These are phyloP conservation scores for Dendrocalamus sinicus DNA, from an alignment of 176 grass and related monocot species.

Conservation along the genomic window DNA sequence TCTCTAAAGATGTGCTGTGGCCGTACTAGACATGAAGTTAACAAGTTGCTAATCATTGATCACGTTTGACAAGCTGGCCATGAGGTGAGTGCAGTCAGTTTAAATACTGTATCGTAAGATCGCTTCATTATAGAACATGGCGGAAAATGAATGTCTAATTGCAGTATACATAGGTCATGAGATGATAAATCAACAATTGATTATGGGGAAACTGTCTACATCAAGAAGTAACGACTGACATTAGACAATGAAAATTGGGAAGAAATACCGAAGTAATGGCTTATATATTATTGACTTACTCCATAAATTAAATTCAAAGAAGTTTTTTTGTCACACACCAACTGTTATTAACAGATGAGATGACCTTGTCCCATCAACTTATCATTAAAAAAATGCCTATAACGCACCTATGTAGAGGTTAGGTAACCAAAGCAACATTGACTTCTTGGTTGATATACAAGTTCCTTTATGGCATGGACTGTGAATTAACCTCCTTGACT, in stretches of 20 bases:
- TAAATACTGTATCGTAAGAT: not conserved
- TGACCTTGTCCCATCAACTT: constrained; percentile 41
- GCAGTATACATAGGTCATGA: constrained; percentile 1
- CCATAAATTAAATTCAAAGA: constrained; percentile 26
- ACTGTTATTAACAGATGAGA: constrained; percentile 37
- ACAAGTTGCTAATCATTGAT: constrained; percentile 25
- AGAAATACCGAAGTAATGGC: constrained; percentile 20
- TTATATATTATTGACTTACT: constrained; percentile 29
- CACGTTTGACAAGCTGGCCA: constrained; percentile 12
- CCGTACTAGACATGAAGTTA: constrained; percentile 11
- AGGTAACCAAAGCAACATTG: constrained; percentile 57
- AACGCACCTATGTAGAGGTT: constrained; percentile 43
- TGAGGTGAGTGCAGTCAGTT: constrained; percentile 31
- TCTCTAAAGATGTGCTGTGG: constrained; percentile 19
- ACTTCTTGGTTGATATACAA: constrained; percentile 42
- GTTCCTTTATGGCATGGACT: constrained; percentile 36
- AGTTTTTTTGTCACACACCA: constrained; percentile 41
- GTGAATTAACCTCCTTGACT: constrained; percentile 37
- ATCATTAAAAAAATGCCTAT: constrained; percentile 45
- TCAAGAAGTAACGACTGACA: constrained; percentile 8
- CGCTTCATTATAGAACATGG: constrained; percentile 25
- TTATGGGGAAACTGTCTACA: constrained; percentile 4
- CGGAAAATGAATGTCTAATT: constrained; percentile 15
- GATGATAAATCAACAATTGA: constrained; percentile 5
- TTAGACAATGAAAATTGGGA: not conserved